phyloP scores from a whole-genome alignment of 2,329 filamentous ascomycete species.

The Coniochaeta prunicola region DNA sequence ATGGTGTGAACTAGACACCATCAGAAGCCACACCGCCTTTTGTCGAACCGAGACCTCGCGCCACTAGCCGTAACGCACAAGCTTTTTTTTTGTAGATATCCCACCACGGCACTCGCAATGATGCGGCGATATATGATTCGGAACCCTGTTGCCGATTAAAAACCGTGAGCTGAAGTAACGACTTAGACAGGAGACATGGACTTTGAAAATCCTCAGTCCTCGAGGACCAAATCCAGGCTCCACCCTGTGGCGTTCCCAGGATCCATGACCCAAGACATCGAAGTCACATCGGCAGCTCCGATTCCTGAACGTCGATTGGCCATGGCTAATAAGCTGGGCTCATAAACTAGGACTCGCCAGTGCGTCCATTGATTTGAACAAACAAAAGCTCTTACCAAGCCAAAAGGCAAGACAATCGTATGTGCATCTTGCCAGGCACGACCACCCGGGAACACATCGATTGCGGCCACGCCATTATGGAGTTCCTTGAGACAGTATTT shows the following conservation, averaged over 20 bases:
- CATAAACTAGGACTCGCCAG: not conserved
- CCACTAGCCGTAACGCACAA: conserved; percentile 5
- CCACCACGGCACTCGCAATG: conserved; percentile 7
- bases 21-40: conserved; percentile 13
- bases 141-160: not conserved
- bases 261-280: not conserved
- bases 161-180: not conserved
- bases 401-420: not conserved
- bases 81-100: conserved; percentile 8
- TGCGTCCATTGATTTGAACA: not conserved
- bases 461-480: not conserved
- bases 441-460: not conserved
- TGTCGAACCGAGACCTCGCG: conserved; percentile 6
- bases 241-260: not conserved
- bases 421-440: not conserved
- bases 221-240: not conserved
- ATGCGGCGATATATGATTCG: conserved; percentile 1
- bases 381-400: not conserved
- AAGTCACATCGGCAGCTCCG: no score
- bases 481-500: not conserved
- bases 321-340: not conserved
- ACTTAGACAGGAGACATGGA: no score
- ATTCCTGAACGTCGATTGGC: no score
- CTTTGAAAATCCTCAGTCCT: no score
- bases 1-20: not conserved